Evolutionary conservation across 73 alveolate species (phyloP), one percentile per base, ranked within the genome.

Genomic region (Paramecium tetraurelia): DNA sequence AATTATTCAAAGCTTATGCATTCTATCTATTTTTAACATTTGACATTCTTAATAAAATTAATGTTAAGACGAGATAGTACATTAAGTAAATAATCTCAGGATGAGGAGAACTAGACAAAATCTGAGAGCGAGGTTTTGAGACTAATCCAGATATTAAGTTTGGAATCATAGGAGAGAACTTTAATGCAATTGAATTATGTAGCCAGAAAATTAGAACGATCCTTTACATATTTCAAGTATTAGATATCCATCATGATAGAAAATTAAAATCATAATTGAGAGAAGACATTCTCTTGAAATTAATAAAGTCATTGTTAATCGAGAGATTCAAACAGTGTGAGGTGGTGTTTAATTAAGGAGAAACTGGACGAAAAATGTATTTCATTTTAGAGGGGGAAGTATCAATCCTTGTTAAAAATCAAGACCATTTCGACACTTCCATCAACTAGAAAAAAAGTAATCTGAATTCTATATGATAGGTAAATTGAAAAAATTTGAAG

Each of bases 261-360:
- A 63, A 63, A 63, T 63, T 63, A 41, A 63, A 63, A 63, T 27
- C 84, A 10, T 63, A 63, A 63, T 63, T 63, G 84, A 63, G 84
- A n/a, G 84, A 63, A 1, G 84, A 63, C 84, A 63, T 63, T 14
- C 41, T 63, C 16, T 9, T 63, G 4, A 63, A 63, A 63, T 63
- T 63, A 33, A 63, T 63, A 11, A 63, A 63, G 46, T 63, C 84
- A 31, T 33, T 63, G 29, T 33, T 27, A 4, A 63, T 63, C 3
- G 84, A 63, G 84, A 63, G 84, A 63, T 63, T 63, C 27, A 31
- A 27, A 31, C 9, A 63, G 31, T 27, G 3, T 63, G 84, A 63
- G 53, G 46, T 41, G n/a, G 87, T 75, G 22, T 80, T 80, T 46
- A 80, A 80, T 80, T 48, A 80, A 24, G 90, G 90, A n/a, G 90